These are phyloP conservation scores for Fusarium sp. DNA, from an alignment of 2,329 filamentous ascomycete species.

Conservation along the genomic window DNA sequence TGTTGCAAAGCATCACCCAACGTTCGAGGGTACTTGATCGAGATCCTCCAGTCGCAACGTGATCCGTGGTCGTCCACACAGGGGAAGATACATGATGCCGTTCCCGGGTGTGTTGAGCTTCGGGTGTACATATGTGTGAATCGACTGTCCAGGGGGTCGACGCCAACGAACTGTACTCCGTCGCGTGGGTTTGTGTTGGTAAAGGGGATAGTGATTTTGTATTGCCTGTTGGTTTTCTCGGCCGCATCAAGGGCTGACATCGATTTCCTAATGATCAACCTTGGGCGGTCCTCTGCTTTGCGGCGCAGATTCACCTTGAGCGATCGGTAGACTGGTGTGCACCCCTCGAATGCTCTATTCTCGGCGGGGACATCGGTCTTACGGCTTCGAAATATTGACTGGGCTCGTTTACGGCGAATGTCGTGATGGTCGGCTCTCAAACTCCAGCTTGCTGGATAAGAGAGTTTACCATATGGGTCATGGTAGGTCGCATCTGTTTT, in stretches of 20 bases:
- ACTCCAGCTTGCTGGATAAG: conserved; percentile 70
- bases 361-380: conserved; percentile 67
- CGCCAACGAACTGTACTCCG: conserved; percentile 90
- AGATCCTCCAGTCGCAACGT: conserved; percentile 88
- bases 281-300: conserved; percentile 57
- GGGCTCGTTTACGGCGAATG: conserved; percentile 76
- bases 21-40: conserved; percentile 86
- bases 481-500: conserved; percentile 60
- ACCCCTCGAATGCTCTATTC: conserved; percentile 67
- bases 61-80: conserved; percentile 89
- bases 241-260: conserved; percentile 49
- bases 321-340: conserved; percentile 67
- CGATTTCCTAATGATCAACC: conserved; percentile 61
- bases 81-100: conserved; percentile 88
- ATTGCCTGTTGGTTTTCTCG: conserved; percentile 60
- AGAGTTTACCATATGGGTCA: conserved; percentile 77
- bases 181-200: conserved; percentile 80
- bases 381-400: conserved; percentile 63
- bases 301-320: conserved; percentile 60
- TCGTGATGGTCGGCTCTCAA: conserved; percentile 81
- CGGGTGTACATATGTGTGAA: conserved; percentile 94
- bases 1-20: conserved; percentile 80
- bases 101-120: conserved; percentile 81
- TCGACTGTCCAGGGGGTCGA: conserved; percentile 80
- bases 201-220: conserved; percentile 77